A percentile compares a stretch with the other conserved stretches of the same genome.
These are phyloP conservation scores for Nigrospora osmanthi DNA, from an alignment of 2,329 filamentous ascomycete genomes.

Conservation along the genomic window DNA sequence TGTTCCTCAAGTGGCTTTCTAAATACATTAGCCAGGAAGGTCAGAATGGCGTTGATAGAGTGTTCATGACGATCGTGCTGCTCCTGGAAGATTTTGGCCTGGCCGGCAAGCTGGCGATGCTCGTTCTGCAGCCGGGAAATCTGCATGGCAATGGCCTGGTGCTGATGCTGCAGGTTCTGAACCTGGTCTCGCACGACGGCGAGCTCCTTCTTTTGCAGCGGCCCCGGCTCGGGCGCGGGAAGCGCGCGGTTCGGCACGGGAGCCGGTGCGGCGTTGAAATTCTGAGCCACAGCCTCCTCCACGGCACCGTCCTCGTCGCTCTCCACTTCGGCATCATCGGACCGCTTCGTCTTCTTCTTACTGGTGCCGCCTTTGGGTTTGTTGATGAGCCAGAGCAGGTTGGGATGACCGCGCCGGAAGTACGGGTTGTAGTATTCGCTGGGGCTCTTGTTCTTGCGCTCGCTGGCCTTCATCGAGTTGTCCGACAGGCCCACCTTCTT, in stretches of 20 bases:
- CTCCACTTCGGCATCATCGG: slow-evolving; percentile 59
- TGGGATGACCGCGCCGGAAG: slow-evolving; percentile 87
- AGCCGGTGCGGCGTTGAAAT: slow-evolving; percentile 15
- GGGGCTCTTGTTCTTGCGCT: slow-evolving; percentile 93
- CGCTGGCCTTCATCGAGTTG: slow-evolving; percentile 95
- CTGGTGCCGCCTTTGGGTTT: slow-evolving; percentile 73
- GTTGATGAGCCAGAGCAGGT: slow-evolving; percentile 91
- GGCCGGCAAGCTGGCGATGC: slow-evolving; percentile 80
- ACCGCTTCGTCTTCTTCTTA: slow-evolving; percentile 48
- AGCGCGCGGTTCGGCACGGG: slow-evolving; percentile 23
- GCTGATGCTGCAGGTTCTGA: slow-evolving; percentile 74
- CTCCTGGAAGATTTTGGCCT: slow-evolving; percentile 81
- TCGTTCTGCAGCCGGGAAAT: slow-evolving; percentile 76
- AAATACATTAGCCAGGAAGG: slow-evolving; percentile 94
- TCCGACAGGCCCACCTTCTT: slow-evolving; percentile 91
- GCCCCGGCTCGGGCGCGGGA: slow-evolving; percentile 35
- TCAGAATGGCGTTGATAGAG: slow-evolving; percentile 97
- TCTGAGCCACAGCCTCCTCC: slow-evolving; percentile 36
- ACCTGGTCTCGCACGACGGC: slow-evolving; percentile 72
- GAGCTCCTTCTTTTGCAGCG: slow-evolving; percentile 64
- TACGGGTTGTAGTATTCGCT: slow-evolving; percentile 98
- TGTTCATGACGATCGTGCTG: slow-evolving; percentile 96
- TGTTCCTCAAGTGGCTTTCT: slow-evolving; percentile 86
- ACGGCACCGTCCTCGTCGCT: slow-evolving; percentile 57
- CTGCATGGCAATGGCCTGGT: slow-evolving; percentile 75